These are phyloP conservation scores for Anthracocystis setariae DNA, from an alignment of 1,284 basidiomycete species.

Conservation along the genomic window DNA sequence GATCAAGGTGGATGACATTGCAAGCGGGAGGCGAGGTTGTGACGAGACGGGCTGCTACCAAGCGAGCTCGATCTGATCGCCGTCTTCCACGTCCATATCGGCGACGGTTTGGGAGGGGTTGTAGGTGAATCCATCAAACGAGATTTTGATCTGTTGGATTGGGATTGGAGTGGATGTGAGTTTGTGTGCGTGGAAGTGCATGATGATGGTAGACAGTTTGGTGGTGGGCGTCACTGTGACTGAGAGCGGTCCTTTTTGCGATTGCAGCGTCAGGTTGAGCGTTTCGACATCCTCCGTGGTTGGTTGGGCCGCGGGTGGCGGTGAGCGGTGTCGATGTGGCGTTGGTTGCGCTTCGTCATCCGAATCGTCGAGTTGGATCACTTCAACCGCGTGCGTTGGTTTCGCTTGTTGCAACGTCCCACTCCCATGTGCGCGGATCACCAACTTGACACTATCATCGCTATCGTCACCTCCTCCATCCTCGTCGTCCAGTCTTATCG, in stretches of 20 bases:
- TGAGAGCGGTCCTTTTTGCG: constrained; percentile 16
- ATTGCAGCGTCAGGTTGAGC: constrained; percentile 39
- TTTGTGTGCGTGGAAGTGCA: constrained; percentile 38
- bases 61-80: constrained; percentile 28
- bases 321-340: no score
- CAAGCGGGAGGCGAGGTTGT: neutral
- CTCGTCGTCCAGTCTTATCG: neutral
- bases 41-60: constrained; percentile 7
- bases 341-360: constrained; percentile 33
- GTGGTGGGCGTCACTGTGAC: constrained; percentile 52
- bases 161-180: constrained; percentile 5
- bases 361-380: constrained; percentile 19
- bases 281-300: constrained; percentile 13
- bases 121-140: constrained; percentile 4
- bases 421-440: constrained; percentile 6
- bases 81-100: constrained; percentile 44
- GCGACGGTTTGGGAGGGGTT: constrained; percentile 16
- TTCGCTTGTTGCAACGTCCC: constrained; percentile 3
- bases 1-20: no score
- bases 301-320: neutral
- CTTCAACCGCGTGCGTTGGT: constrained; percentile 5
- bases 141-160: constrained; percentile 5
- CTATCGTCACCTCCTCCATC: constrained; percentile 18
- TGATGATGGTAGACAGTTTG: constrained; percentile 30
- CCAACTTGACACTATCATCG: constrained; percentile 28